Percentiles rank a stretch among this genome's conserved stretches.
phyloP scores from a whole-genome alignment of 768 basidiomycete species.

The Tulasnella sp. region DNA sequence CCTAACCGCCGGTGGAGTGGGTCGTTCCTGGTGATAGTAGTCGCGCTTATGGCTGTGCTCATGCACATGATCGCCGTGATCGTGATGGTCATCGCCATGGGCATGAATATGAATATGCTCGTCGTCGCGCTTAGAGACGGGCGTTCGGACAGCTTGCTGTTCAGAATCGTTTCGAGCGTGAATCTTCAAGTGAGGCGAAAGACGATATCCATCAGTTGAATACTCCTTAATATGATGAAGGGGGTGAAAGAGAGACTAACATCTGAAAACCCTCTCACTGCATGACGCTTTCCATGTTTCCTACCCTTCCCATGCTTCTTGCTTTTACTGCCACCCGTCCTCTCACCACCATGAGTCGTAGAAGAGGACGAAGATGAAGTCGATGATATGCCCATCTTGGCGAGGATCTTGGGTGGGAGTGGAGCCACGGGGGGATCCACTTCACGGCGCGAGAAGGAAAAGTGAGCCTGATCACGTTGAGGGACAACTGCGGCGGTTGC shows the following conservation, averaged over 20 bases:
- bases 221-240: no score
- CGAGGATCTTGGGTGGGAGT: constrained; percentile 2
- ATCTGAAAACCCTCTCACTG: background rate
- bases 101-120: background rate
- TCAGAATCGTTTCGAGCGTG: background rate
- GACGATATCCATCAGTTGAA: no score
- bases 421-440: background rate
- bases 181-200: no score
- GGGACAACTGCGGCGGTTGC: constrained; percentile 33
- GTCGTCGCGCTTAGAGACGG: background rate
- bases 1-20: constrained; percentile 6
- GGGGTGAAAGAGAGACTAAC: background rate
- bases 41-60: constrained; percentile 18
- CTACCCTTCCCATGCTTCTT: background rate
- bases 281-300: background rate
- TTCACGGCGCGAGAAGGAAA: background rate
- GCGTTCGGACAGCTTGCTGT: background rate
- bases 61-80: constrained; percentile 21
- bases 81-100: constrained; percentile 12
- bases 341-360: no score
- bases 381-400: background rate
- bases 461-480: constrained; percentile 21
- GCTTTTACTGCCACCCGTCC: background rate
- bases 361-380: background rate
- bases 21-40: constrained; percentile 18